A percentile compares a stretch with the other conserved stretches of the same genome.
These are phyloP conservation scores for Nelumbo lutea DNA, from an alignment of 164 flowering plant species.

Conservation along the genomic window DNA sequence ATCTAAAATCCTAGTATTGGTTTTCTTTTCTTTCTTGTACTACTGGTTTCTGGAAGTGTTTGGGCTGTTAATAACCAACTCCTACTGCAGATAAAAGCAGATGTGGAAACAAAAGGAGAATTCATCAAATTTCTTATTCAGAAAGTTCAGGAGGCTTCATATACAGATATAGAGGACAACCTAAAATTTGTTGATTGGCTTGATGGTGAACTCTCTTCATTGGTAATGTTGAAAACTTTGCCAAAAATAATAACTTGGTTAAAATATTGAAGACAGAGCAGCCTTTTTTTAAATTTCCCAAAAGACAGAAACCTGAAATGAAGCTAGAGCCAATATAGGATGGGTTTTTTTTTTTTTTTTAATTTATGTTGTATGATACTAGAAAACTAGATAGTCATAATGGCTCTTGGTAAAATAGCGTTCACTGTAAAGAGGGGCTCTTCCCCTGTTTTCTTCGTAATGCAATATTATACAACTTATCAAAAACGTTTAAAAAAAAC, in stretches of 20 bases:
- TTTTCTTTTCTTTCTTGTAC: not conserved
- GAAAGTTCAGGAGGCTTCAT: slow-evolving; percentile 41
- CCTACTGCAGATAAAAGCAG: slow-evolving; percentile 46
- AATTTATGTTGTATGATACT: too few relatives aligned
- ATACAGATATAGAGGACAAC: slow-evolving; percentile 50
- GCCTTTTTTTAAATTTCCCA: not conserved
- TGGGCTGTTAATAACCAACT: not conserved
- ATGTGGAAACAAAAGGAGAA: slow-evolving; percentile 64
- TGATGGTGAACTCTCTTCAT: slow-evolving; percentile 53
- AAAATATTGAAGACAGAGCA: not conserved
- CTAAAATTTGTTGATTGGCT: slow-evolving; percentile 62
- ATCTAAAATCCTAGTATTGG: not conserved
- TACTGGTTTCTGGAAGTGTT: not conserved
- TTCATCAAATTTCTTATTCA: slow-evolving; percentile 54
- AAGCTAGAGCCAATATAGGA: not conserved
- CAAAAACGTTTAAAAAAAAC: too few relatives aligned
- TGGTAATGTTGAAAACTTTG: slow-evolving; percentile 35
- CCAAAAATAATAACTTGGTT: not conserved
- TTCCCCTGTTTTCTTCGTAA: too few relatives aligned
- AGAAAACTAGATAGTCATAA: too few relatives aligned
- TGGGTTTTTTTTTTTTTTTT: too few relatives aligned
- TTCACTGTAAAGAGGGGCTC: too few relatives aligned
- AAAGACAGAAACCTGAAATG: not conserved
- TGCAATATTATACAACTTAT: too few relatives aligned
- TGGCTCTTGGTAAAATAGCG: too few relatives aligned